These are phyloP conservation scores for Ambrosiella beaveri DNA, from an alignment of 2,329 filamentous ascomycete species.

Conservation along the genomic window DNA sequence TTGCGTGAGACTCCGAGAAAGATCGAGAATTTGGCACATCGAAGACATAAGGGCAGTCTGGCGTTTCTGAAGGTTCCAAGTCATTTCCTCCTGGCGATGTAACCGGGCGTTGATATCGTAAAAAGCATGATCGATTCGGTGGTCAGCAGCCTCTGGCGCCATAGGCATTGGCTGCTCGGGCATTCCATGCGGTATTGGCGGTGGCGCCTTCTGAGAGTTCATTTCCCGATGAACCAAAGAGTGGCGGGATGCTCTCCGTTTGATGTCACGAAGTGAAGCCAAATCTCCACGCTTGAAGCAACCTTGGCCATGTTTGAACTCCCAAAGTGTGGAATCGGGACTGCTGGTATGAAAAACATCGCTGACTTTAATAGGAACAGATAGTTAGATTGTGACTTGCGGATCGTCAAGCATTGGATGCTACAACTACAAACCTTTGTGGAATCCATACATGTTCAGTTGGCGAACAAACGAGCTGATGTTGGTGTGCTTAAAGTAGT, in stretches of 20 bases:
- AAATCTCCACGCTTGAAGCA: constrained; percentile 94
- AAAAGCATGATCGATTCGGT: constrained; percentile 64
- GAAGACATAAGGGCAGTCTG: constrained; percentile 71
- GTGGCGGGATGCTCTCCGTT: constrained; percentile 81
- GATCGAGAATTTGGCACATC: constrained; percentile 50
- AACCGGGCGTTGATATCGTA: constrained; percentile 66
- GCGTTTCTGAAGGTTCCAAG: constrained; percentile 61
- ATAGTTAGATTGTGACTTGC: background rate
- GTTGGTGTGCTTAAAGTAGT: constrained; percentile 99
- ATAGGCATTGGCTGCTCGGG: constrained; percentile 62
- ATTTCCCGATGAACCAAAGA: constrained; percentile 87
- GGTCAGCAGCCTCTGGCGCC: constrained; percentile 49
- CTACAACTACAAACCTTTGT: constrained; percentile 55
- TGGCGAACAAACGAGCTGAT: constrained; percentile 97
- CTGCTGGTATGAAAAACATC: constrained; percentile 94
- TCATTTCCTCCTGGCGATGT: constrained; percentile 66
- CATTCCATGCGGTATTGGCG: constrained; percentile 41
- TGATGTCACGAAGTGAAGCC: constrained; percentile 82
- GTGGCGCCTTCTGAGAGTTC: constrained; percentile 41
- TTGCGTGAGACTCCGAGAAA: constrained; percentile 71
- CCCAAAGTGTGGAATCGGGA: constrained; percentile 87
- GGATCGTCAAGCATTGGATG: background rate
- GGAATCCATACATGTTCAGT: constrained; percentile 98
- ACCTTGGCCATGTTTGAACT: constrained; percentile 95
- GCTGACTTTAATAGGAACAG: constrained; percentile 46